Evolutionary conservation across 192 early-diverging fungal genomes (phyloP), one percentile per base, ranked within the genome.

Genomic region (Obelidium mucronatum): DNA sequence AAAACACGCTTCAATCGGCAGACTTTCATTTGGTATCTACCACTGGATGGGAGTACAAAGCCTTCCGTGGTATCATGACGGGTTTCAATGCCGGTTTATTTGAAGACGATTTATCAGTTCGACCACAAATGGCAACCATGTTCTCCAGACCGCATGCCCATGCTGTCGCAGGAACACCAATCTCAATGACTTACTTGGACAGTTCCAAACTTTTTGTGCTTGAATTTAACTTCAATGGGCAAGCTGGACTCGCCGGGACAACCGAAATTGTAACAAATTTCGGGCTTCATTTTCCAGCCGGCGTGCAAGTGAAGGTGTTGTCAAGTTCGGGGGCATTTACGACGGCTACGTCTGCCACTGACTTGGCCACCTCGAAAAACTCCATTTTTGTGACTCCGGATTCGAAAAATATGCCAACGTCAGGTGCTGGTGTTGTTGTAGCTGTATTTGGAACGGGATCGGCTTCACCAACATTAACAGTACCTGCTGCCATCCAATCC

Each of bases 11-110:
- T 11, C 26, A 74, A 28, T 22, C 58, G 2, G 67, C 58, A 2
- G 67, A 77, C 22, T 4, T 4, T 17, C 26, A 59, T 59, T 44
- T 77, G 24, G 5, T 77, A 15, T 69, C 66, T 15, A 26, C 52
- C 1, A 59, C 59, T 19, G 76, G 76, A 34, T 77, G 76, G 76
- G 76, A 71, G 31, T 77, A 70, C 40, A 77, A 66, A 30, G 76
- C 69, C n/a, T 33, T 77, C 69, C 54, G 40, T 77, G 2, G 17
- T 58, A 26, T 58, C 30, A 58, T 58, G 24, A 58, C 55, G 26
- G 55, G 55, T 24, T 22, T 24, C 6, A 77, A 77, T 56, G 61
- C 69, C 56, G 76, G 76, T 26, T 51, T 77, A 8, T 24, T 66
- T 22, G 76, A 77, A 48, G 11, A 19, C 17, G 70, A 42, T 19